phyloP scores from a whole-genome alignment of 495 filamentous ascomycete genomes.

The Saxophila tyrrhenica region DNA sequence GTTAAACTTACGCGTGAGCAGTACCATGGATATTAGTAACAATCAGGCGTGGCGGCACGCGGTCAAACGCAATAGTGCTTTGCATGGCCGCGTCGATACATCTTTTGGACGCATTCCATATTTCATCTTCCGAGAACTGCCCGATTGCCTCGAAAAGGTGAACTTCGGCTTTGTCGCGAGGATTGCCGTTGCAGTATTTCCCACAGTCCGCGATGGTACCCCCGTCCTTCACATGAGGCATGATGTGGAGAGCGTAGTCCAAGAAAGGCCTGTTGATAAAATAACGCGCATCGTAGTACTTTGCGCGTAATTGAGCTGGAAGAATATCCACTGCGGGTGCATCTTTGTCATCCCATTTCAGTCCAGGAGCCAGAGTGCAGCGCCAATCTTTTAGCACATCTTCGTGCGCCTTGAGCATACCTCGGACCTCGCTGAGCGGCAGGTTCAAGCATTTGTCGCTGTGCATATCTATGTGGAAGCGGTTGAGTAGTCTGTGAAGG shows the following conservation, averaged over 20 bases:
- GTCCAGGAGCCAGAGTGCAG: conserved; percentile 29
- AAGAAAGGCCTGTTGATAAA: conserved; percentile 82
- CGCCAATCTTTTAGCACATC: conserved; percentile 34
- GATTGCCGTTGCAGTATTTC: conserved; percentile 3
- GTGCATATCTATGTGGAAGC: conserved; percentile 53
- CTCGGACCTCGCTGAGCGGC: neutral
- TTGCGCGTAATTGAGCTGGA: conserved; percentile 75
- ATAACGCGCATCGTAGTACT: conserved; percentile 85
- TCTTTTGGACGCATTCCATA: conserved; percentile 30
- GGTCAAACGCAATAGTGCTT: conserved; percentile 79
- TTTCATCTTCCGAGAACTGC: conserved; percentile 20
- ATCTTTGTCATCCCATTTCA: conserved; percentile 52
- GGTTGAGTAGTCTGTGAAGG: conserved; percentile 73
- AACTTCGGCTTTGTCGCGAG: conserved; percentile 9
- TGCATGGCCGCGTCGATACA: conserved; percentile 65
- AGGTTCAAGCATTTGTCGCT: neutral
- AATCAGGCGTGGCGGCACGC: conserved; percentile 49
- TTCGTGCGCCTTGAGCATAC: conserved; percentile 7
- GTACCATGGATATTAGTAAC: conserved; percentile 94
- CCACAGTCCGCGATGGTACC: conserved; percentile 1
- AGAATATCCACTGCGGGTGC: conserved; percentile 66
- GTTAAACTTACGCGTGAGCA: conserved; percentile 79
- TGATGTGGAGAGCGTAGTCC: conserved; percentile 45
- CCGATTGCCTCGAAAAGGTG: conserved; percentile 16
- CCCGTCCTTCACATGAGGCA: conserved; percentile 6